phyloP scores from a whole-genome alignment of 1,284 basidiomycete species.

The Coniferiporia sulphurascens region DNA sequence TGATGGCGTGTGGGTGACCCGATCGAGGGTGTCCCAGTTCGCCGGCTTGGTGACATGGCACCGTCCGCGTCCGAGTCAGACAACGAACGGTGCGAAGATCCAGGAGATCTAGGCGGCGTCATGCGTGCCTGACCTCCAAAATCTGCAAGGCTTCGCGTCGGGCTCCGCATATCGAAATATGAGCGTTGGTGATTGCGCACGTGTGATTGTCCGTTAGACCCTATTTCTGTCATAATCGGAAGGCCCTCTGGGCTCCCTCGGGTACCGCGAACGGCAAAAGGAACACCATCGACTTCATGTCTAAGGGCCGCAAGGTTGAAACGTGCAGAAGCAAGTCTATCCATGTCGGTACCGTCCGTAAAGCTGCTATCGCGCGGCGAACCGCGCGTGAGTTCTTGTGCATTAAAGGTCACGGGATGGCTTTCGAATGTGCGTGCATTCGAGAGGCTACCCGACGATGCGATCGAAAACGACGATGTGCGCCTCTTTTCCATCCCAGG shows the following conservation, averaged over 20 bases:
- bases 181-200: slow-evolving; percentile 45
- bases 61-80: slow-evolving; percentile 9
- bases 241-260: slow-evolving; percentile 10
- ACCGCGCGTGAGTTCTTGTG: slow-evolving; percentile 2
- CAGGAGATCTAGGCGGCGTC: slow-evolving; percentile 17
- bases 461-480: not conserved
- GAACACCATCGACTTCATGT: too few species aligned
- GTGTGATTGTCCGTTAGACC: slow-evolving; percentile 12
- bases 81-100: slow-evolving; percentile 13
- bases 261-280: slow-evolving; percentile 4
- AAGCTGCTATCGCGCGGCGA: slow-evolving; percentile 9
- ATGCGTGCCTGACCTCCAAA: slow-evolving; percentile 21
- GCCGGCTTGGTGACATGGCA: not conserved
- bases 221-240: not conserved
- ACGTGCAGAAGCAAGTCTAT: not conserved
- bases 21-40: not conserved
- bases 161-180: slow-evolving; percentile 34
- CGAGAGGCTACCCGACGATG: not conserved
- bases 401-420: slow-evolving; percentile 3
- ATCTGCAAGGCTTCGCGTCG: not conserved
- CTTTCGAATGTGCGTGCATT: slow-evolving; percentile 7
- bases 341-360: not conserved
- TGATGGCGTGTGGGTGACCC: slow-evolving; percentile 11
- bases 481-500: not conserved
- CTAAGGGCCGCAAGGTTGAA: not conserved